Evolutionary conservation across 139 green algal genomes (phyloP).

Genomic region (Marvania coccoides): DNA sequence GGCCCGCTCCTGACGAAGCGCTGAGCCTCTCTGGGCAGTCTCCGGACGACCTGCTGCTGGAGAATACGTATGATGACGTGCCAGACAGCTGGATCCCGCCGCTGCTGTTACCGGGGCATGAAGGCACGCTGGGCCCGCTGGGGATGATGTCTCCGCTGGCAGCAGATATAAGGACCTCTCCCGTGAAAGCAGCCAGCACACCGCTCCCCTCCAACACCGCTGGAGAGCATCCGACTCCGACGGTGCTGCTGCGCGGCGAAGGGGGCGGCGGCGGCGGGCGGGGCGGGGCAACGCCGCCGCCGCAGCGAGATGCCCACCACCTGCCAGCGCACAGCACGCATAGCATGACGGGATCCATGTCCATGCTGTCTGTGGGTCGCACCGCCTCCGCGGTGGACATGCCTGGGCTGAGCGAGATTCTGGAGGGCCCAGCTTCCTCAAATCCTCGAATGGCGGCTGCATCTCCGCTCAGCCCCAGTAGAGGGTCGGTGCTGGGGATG

Average conservation of each 20-base stretch:
- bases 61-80: conserved; percentile 4
- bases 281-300: not conserved
- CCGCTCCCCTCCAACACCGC: too few relatives aligned
- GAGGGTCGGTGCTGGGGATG: not conserved
- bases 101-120: not conserved
- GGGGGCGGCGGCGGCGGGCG: not conserved
- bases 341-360: not conserved
- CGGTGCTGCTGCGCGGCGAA: not conserved
- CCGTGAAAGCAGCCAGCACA: too few relatives aligned
- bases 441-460: not conserved
- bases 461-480: not conserved
- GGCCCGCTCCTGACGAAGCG: not conserved
- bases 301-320: too few relatives aligned
- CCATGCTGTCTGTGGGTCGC: conserved; percentile 2
- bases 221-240: not conserved
- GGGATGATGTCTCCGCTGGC: too few relatives aligned
- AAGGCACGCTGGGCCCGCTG: not conserved
- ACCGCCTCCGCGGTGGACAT: conserved; percentile 6
- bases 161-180: too few relatives aligned
- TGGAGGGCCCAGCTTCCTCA: not conserved
- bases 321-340: not conserved
- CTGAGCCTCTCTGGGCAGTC: not conserved
- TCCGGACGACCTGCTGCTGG: not conserved
- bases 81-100: conserved; percentile 20
- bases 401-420: conserved; percentile 19